These are phyloP conservation scores for Talaromyces nanjingensis DNA, from an alignment of 495 filamentous ascomycete genomes.

Conservation along the genomic window DNA sequence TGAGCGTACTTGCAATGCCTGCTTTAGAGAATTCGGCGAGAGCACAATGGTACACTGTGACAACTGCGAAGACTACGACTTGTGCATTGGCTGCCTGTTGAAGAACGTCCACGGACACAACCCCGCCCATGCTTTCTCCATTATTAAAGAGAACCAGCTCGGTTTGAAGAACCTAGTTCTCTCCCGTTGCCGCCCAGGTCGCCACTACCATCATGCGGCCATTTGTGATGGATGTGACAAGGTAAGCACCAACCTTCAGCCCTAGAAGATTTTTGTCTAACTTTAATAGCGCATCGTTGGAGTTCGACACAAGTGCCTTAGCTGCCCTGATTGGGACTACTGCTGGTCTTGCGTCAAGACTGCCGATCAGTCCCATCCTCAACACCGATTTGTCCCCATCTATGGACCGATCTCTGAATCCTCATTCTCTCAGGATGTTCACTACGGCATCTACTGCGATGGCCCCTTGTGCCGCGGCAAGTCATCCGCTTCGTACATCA, in stretches of 20 bases:
- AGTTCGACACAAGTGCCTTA: slow-evolving; percentile 93
- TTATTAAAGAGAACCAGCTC: slow-evolving; percentile 30
- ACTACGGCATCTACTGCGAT: slow-evolving; percentile 90
- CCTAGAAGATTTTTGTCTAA: slow-evolving; percentile 19
- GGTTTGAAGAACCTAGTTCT: slow-evolving; percentile 38
- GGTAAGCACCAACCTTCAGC: slow-evolving; percentile 29
- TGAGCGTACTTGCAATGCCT: slow-evolving; percentile 87
- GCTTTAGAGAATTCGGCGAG: slow-evolving; percentile 71
- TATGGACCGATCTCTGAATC: slow-evolving; percentile 68
- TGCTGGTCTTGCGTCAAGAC: slow-evolving; percentile 69
- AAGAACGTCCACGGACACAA: slow-evolving; percentile 83
- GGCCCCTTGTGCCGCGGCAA: slow-evolving; percentile 75
- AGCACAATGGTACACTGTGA: slow-evolving; percentile 77
- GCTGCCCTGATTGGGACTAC: slow-evolving; percentile 97
- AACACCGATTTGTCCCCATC: slow-evolving; percentile 85
- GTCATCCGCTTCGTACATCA: slow-evolving; percentile 58
- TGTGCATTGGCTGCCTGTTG: slow-evolving; percentile 77
- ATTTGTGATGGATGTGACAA: slow-evolving; percentile 94
- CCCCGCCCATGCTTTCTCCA: slow-evolving; percentile 71
- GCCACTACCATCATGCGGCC: slow-evolving; percentile 73
- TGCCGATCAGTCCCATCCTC: slow-evolving; percentile 62
- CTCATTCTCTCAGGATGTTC: slow-evolving; percentile 43
- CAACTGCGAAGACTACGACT: slow-evolving; percentile 81
- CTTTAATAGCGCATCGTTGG: slow-evolving; percentile 61
- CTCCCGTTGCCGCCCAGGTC: slow-evolving; percentile 69